A percentile compares a stretch with the other conserved stretches of the same genome.
Evolutionary conservation across 805 yeast species (phyloP).

Genomic region (Candida nanaspora): DNA sequence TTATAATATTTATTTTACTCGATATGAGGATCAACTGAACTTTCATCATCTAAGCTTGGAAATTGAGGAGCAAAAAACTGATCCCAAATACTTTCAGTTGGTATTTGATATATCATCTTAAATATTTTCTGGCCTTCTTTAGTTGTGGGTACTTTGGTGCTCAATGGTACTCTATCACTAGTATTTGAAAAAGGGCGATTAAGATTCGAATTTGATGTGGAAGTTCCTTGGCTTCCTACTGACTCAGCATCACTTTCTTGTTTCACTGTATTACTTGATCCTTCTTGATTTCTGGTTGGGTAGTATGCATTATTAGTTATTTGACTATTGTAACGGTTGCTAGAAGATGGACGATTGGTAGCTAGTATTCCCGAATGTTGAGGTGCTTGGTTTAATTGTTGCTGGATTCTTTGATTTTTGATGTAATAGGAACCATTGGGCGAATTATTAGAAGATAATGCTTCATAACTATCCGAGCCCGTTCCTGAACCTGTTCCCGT

Average conservation of each 20-base stretch:
- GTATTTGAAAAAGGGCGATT: neutral
- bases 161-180: neutral
- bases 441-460: constrained; percentile 1
- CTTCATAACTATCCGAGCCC: constrained; percentile 1
- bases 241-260: constrained; percentile 1
- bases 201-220: no score
- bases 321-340: no score
- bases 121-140: constrained; percentile 49
- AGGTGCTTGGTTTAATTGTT: neutral
- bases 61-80: constrained; percentile 40
- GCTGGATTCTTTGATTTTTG: neutral
- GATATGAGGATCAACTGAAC: neutral
- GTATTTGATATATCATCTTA: constrained; percentile 56
- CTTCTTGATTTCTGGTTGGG: neutral
- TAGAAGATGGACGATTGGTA: no score
- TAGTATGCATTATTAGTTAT: no score
- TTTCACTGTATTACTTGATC: neutral
- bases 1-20: neutral
- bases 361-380: no score
- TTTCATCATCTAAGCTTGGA: constrained; percentile 1
- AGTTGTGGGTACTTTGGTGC: constrained; percentile 4
- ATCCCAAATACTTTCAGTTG: constrained; percentile 64
- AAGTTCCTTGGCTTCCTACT: no score
- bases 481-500: neutral
- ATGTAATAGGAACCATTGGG: neutral